Percentiles rank a stretch among this genome's conserved stretches.
Evolutionary conservation across 2,329 filamentous ascomycete species (phyloP).

Genomic region (Trichocomaceae sp.): DNA sequence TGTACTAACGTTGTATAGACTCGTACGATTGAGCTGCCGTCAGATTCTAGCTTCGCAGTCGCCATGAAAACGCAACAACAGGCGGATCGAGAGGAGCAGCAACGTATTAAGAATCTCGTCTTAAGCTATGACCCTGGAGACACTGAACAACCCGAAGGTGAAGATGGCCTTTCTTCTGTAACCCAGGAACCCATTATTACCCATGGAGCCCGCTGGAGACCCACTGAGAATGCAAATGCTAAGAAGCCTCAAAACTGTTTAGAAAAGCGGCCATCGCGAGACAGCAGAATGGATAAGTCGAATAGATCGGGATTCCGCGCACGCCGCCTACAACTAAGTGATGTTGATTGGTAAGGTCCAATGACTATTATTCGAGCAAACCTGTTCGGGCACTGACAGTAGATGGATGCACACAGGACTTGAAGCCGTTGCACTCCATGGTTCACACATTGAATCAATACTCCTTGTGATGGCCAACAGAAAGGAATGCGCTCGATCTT

Average conservation of each 20-base stretch:
- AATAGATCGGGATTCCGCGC: constrained; percentile 70
- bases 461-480: neutral
- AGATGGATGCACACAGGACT: constrained; percentile 4
- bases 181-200: constrained; percentile 18
- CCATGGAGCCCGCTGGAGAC: constrained; percentile 18
- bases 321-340: constrained; percentile 86
- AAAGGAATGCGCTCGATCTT: neutral
- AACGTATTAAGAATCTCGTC: constrained; percentile 96
- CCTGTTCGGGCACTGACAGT: neutral
- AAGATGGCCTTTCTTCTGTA: constrained; percentile 28
- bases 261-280: constrained; percentile 41
- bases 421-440: neutral
- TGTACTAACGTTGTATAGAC: constrained; percentile 51
- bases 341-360: constrained; percentile 83
- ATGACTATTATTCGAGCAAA: neutral
- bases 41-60: constrained; percentile 89
- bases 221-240: constrained; percentile 29
- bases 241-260: constrained; percentile 27
- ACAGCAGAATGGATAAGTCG: constrained; percentile 46
- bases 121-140: constrained; percentile 89
- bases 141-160: constrained; percentile 73
- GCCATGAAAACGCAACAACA: constrained; percentile 95
- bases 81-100: constrained; percentile 91
- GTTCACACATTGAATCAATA: neutral
- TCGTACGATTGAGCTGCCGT: constrained; percentile 74